Evolutionary conservation across 139 green algal genomes (phyloP).

Genomic region (Tetraselmis striata): DNA sequence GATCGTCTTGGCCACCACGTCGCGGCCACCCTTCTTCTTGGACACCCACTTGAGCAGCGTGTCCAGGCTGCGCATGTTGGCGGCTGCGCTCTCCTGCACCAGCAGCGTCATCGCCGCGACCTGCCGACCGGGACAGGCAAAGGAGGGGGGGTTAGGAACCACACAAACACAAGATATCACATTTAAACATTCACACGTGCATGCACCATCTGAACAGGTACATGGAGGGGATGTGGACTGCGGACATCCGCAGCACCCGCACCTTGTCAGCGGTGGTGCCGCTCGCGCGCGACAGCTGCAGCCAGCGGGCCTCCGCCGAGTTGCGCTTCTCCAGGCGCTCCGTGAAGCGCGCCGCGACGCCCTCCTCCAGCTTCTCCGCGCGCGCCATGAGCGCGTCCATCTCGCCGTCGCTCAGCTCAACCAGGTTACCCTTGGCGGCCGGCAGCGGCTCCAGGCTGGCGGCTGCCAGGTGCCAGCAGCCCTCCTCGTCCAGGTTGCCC

Average conservation of each 20-base stretch:
- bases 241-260: too few relatives aligned
- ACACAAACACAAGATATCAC: too few relatives aligned
- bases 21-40: constrained; percentile 51
- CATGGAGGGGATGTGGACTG: too few relatives aligned
- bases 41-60: constrained; percentile 54
- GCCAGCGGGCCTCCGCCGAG: constrained; percentile 55
- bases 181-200: too few relatives aligned
- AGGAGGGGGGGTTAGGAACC: constrained; percentile 21
- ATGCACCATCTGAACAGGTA: too few relatives aligned
- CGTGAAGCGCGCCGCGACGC: constrained; percentile 52
- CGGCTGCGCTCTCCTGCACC: constrained; percentile 67
- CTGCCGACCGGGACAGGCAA: constrained; percentile 14
- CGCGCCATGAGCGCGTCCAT: constrained; percentile 22
- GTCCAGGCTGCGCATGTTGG: constrained; percentile 73
- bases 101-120: constrained; percentile 82
- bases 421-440: neutral
- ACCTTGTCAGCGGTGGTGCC: constrained; percentile 68
- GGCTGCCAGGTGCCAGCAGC: neutral
- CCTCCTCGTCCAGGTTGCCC: neutral
- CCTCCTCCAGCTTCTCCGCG: constrained; percentile 36
- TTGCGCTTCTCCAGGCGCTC: constrained; percentile 37
- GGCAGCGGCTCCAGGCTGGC: neutral
- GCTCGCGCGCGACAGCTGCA: constrained; percentile 39
- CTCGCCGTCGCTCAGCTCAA: constrained; percentile 25
- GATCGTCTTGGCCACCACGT: constrained; percentile 45